These are phyloP conservation scores for Albifimbria verrucaria DNA, from an alignment of 2,329 filamentous ascomycete species.

Conservation along the genomic window DNA sequence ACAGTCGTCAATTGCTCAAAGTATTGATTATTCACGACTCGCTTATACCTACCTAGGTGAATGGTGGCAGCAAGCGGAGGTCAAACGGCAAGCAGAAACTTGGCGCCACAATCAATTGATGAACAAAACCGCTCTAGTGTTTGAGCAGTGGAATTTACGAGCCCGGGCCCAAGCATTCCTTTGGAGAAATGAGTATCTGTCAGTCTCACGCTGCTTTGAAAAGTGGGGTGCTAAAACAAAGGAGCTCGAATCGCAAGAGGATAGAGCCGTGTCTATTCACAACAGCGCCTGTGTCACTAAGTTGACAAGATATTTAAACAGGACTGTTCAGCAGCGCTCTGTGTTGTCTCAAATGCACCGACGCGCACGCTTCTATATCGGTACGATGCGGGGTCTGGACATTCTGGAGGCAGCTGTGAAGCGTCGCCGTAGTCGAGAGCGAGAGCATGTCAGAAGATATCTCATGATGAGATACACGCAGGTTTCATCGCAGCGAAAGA, in stretches of 20 bases:
- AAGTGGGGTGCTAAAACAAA: constrained; percentile 20
- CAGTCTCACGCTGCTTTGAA: constrained; percentile 21
- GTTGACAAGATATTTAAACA: constrained; percentile 10
- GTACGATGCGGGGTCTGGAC: constrained; percentile 22
- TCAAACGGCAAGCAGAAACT: constrained; percentile 17
- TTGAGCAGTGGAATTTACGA: constrained; percentile 29
- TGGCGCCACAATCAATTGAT: constrained; percentile 17
- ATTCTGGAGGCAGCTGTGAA: constrained; percentile 21
- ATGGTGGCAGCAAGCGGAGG: constrained; percentile 28
- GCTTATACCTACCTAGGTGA: constrained; percentile 20
- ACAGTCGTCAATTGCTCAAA: constrained; percentile 8
- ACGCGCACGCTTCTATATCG: constrained; percentile 28
- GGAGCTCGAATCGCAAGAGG: constrained; percentile 12
- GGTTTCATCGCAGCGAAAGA: constrained; percentile 27
- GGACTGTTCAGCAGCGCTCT: constrained; percentile 7
- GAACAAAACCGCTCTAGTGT: constrained; percentile 15
- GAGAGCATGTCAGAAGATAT: constrained; percentile 25
- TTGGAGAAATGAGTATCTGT: constrained; percentile 29
- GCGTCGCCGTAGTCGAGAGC: constrained; percentile 22
- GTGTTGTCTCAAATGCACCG: constrained; percentile 15
- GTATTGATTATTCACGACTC: constrained; percentile 16
- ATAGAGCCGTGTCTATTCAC: constrained; percentile 4
- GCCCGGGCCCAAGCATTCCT: constrained; percentile 29
- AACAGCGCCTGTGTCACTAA: constrained; percentile 13
- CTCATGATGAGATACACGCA: constrained; percentile 33